phyloP scores from a whole-genome alignment of 2,329 filamentous ascomycete species.

The Scytalidium lignicola region DNA sequence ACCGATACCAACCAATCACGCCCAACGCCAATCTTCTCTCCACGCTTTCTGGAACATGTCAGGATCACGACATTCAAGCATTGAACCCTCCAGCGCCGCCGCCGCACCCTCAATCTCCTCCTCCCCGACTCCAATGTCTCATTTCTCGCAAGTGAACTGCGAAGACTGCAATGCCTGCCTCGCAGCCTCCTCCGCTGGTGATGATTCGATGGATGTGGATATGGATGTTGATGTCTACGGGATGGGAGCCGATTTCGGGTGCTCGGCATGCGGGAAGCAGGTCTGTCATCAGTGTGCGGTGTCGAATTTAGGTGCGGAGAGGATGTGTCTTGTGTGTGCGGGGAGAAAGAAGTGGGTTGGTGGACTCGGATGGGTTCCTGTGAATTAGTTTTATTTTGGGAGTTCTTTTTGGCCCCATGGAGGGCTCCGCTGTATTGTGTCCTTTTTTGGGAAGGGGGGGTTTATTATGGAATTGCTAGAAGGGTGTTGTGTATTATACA shows the following conservation, averaged over 20 bases:
- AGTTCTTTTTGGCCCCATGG: too few relatives aligned
- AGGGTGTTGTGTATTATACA: too few relatives aligned
- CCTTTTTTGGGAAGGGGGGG: too few relatives aligned
- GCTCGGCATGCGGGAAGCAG: conserved; percentile 46
- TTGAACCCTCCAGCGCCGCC: conserved; percentile 20
- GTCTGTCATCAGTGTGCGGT: conserved; percentile 57
- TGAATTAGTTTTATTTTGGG: not conserved
- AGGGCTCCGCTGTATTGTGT: too few relatives aligned
- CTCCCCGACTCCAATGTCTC: conserved; percentile 7
- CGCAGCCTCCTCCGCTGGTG: conserved; percentile 11
- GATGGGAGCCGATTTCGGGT: conserved; percentile 31
- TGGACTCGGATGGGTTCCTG: conserved; percentile 10
- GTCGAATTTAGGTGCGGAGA: conserved; percentile 49
- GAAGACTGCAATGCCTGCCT: conserved; percentile 47
- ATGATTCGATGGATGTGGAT: conserved; percentile 38
- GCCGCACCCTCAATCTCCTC: conserved; percentile 15
- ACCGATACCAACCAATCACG: conserved; percentile 9
- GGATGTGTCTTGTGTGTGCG: conserved; percentile 49
- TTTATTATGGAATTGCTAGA: too few relatives aligned
- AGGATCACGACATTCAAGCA: conserved; percentile 25
- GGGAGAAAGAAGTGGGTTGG: conserved; percentile 24
- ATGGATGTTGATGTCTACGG: conserved; percentile 34
- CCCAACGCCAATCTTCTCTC: conserved; percentile 43
- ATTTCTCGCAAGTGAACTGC: conserved; percentile 35
- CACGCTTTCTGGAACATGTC: conserved; percentile 59